Evolutionary conservation across 108 stramenopile species (phyloP), one percentile per base, ranked within the genome.

Genomic region (Aurantiochytrium sp.): DNA sequence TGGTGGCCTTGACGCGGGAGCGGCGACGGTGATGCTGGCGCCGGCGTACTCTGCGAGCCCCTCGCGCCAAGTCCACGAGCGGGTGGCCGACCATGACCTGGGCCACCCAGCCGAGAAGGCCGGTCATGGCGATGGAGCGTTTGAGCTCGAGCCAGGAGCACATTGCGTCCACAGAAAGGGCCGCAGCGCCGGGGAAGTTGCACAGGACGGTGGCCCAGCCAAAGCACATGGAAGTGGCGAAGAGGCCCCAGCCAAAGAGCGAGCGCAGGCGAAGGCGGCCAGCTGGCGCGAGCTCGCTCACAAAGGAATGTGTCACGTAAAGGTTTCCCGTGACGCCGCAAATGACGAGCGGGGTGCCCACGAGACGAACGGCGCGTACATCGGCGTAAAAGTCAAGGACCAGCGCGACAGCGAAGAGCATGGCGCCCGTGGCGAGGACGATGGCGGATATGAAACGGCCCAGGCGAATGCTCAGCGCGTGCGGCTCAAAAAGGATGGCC

Each of bases 131-230:
- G 32, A 81, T 24, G 30, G 73, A 81, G 42, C 30, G 39, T 21
- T 21, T 81, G 6, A 12, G 21, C 27, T 41, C 73, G 42, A 81
- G 24, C 73, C 36, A 39, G 6, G 30, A 21, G 45, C 73, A 81
- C 45, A 81, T 48, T 41, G 36, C 19, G 6, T 81, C 45, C n/a
- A 48, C 12, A 12, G 73, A 24, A 12, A 81, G 24, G 39, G 19
- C n/a, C 6, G 39, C n/a, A 81, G n/a, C 32, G 12, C 17, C 42
- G 6, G 39, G 39, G 39, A 81, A 81, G n/a, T 41, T 12, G 73
- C 73, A 81, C 24, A 81, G 73, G 27, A 24, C 73, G 6, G 73
- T 81, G 12, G 42, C n/a, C 73, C 73, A 81, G 8, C 73, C 73
- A 42, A 81, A 42, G 24, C 12, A 48, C 73, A 81, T 81, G 73